Evolutionary conservation across 2,329 filamentous ascomycete genomes (phyloP), one percentile per base, ranked within the genome.

Genomic region (Westerdykella ornata): DNA sequence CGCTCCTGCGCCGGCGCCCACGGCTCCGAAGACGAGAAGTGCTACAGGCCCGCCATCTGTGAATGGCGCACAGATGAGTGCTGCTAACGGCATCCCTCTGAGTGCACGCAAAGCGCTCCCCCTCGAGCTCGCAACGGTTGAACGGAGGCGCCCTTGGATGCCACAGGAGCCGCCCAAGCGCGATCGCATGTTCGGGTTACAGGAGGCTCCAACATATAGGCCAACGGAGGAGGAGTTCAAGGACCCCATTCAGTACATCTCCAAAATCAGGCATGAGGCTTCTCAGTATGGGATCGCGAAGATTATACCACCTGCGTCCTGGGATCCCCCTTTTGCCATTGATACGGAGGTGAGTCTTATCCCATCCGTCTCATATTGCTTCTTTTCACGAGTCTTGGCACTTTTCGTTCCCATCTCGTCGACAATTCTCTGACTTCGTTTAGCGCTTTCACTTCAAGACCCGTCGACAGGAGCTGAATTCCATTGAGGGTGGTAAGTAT

Each of bases 361-460:
- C 30, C 8, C n/a, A 5, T 15, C 8, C 8, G 16, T 15, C 30
- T n/a, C 13, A 17, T 12, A 30, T 16, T n/a, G 29, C 22, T 17
- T 16, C 37, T 18, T 32, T 3, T 14, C 19, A 19, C 20, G 3
- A 4, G 28, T 20, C 16, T 22, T 40, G 20, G 29, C 18, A n/a
- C 28, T 37, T 26, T 11, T 11, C 8, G 22, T 26, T 26, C 12
- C 22, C 8, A 11, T 11, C 3, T 26, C 22, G 22, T 4, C 8
- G 22, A 26, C 22, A 11, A 8, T 26, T 30, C 16, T 5, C 18
- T 15, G 32, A 12, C 15, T 32, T 30, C 18, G 13, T 39, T 19
- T 36, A 96, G 89, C 86, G 82, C 68, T 98, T 98, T 60, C 92
- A 98, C 66, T 98, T 98, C 63, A 82, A 88, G 51, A 98, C 92